These are phyloP conservation scores for Akanthomyces lecanii DNA, from an alignment of 2,329 filamentous ascomycete species.

Conservation along the genomic window DNA sequence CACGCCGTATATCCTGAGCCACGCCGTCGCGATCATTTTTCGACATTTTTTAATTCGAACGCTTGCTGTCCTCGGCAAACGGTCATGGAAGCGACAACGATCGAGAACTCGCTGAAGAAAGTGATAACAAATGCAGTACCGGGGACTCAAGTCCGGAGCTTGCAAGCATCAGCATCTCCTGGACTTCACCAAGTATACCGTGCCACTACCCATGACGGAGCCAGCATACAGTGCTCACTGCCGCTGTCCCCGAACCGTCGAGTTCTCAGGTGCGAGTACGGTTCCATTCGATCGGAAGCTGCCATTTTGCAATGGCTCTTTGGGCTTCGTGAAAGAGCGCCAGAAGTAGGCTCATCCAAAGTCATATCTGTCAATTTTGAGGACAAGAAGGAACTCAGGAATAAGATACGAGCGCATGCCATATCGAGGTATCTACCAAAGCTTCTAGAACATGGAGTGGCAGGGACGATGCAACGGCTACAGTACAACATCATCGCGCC, in stretches of 20 bases:
- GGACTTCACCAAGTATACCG: constrained; percentile 40
- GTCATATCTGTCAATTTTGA: constrained; percentile 2
- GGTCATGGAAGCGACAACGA: constrained; percentile 33
- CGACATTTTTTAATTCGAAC: neutral
- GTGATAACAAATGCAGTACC: constrained; percentile 33
- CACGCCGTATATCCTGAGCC: neutral
- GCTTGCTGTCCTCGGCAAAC: constrained; percentile 12
- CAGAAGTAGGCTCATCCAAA: neutral
- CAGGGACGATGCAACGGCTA: constrained; percentile 27
- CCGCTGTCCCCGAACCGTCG: constrained; percentile 40
- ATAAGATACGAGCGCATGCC: neutral
- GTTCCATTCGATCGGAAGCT: constrained; percentile 41
- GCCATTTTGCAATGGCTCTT: constrained; percentile 43
- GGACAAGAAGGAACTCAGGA: constrained; percentile 4
- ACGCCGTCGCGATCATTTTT: neutral
- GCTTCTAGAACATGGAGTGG: constrained; percentile 30
- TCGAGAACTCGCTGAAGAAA: constrained; percentile 31
- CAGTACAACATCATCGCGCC: constrained; percentile 42
- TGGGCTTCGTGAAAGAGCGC: constrained; percentile 15
- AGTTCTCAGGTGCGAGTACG: constrained; percentile 45
- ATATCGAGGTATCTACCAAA: constrained; percentile 21
- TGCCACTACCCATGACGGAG: constrained; percentile 39
- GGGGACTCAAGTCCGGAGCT: constrained; percentile 29
- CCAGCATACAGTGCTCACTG: constrained; percentile 38
- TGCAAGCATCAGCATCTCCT: constrained; percentile 31